Base-by-base conservation (phyloP, 164 flowering plant genomes). In the Warburgia ugandensis region DNA sequence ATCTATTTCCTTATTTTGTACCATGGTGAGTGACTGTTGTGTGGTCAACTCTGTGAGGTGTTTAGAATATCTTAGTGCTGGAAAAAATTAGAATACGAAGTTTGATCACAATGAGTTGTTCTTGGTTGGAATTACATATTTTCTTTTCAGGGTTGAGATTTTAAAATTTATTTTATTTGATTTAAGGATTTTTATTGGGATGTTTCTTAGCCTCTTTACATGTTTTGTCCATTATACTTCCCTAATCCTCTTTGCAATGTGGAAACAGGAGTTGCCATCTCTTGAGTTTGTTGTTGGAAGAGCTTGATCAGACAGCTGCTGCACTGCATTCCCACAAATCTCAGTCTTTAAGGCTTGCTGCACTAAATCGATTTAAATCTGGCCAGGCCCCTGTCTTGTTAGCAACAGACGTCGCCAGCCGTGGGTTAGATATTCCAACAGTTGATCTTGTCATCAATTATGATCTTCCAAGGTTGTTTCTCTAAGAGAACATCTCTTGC, bases 391-490 rank as follows among this genome's bases (percentile, higher is more conserved):
- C 94, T 38, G 50, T 86, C 53, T 52, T 94, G 70, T 60, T 94
- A 42, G 94, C 97, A 3, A 94, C 94, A 64, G 99, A 89, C 74
- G 97, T 94, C 61, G 99, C 89, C 6, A 76, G 84, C 61, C 90
- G 97, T 62, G 99, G 97, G 37, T 74, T 94, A 59, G 99, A 94
- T 61, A 89, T 89, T 70, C 99, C 97, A 36, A 81, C 96, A 2
- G 97, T 94, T 64, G 97, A 94, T 73, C 85, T 94, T 50, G 96
- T 89, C 29, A 74, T 89, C 53, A 89, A 89, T 53, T 94, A 80
- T 64, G 94, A 89, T 57, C 70, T 94, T 57, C 97, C 99, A 58
- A 86, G 96, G 99, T 94, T 31, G 30, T 21, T 50, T 53, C 12
- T 48, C 31, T 23, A 10, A 13, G 0, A 2, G 19, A 8, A 53